These are phyloP conservation scores for Straminergon stramineum DNA, from an alignment of 225 moss, liverwort and hornwort species.

Conservation along the genomic window DNA sequence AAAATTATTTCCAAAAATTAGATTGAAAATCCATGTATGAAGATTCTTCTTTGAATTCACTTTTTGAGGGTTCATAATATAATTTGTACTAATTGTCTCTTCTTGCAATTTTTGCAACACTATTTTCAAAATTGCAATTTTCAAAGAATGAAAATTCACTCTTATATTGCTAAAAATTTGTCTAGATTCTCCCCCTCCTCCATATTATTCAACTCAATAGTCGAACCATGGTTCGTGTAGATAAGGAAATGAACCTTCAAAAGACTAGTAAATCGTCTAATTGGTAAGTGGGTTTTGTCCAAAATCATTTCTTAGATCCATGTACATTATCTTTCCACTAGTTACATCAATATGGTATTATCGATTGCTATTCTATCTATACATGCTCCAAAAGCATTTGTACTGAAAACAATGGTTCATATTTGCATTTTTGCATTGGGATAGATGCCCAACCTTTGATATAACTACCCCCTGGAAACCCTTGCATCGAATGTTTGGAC, in stretches of 20 bases:
- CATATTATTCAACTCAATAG: background rate
- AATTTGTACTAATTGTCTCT: background rate
- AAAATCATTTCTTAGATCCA: background rate
- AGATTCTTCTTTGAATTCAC: too few species aligned
- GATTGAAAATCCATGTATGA: background rate
- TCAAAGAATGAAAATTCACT: too few species aligned
- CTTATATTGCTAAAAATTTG: background rate
- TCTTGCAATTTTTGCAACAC: background rate
- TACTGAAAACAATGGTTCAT: background rate
- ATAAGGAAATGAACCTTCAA: too few species aligned
- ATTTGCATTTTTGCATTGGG: background rate
- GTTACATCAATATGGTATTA: background rate
- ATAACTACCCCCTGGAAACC: rapidly evolving
- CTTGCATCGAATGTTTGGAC: rapidly evolving
- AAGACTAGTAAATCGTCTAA: rapidly evolving
- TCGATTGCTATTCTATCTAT: background rate
- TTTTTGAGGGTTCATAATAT: background rate
- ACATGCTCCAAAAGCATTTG: background rate
- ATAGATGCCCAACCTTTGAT: background rate
- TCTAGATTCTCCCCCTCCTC: background rate
- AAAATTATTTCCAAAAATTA: background rate
- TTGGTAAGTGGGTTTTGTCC: rapidly evolving
- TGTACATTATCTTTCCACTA: too few species aligned
- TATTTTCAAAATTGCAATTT: background rate
- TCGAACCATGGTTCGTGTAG: rapidly evolving